Base-by-base conservation (phyloP, 2,329 filamentous ascomycete genomes). In the Fusarium hainanense region DNA sequence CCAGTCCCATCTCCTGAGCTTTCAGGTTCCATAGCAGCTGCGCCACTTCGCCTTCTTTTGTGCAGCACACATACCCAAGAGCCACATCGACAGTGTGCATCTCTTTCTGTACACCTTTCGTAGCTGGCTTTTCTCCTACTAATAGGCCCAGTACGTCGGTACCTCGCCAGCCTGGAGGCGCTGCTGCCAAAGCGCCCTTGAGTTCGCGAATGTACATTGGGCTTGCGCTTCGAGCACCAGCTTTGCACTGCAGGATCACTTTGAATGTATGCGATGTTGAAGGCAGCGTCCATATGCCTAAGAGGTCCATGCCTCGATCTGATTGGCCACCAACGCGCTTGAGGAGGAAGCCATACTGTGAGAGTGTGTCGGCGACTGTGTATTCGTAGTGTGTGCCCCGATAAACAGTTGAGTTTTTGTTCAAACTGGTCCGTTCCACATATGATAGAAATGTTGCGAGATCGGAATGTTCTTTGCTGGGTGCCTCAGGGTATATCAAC, bases 301-400 rank as follows among this genome's bases (percentile, higher is more conserved):
- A 80, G 3, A 95, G 84, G 76, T 95, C 93, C 72, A 93, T 92
- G 40, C 93, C 92, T 62, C 83, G 85, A 78, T 95, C 92, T 2
- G 86, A 88, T 5, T 82, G 81, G 37, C 90, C 87, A 28, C 92
- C 93, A 3, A 91, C 85, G 32, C 92, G 87, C 48, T 82, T 82
- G 34, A 94, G 83, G 23, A 81, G 79, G 80, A 95, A 92, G 56
- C 90, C 89, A 54, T 92, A 85, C 3, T 80, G 79, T 5, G 84
- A 74, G 0, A 95, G 84, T 2, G 86, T 80, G 6, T 79, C 76
- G 8, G 86, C 85, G 5, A 89, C 87, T 0, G 83, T 88, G 81
- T 95, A 95, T 78, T 96, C 93, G 81, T 92, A 95, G 77, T 87
- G 87, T 0, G 92, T 95, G 69, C 93, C 93, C 43, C 89, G 82